Percentiles rank a stretch among this genome's conserved stretches.
Conservation (phyloP, 2,329 filamentous ascomycete species). For the Phyllosticta citribraziliensis region DNA sequence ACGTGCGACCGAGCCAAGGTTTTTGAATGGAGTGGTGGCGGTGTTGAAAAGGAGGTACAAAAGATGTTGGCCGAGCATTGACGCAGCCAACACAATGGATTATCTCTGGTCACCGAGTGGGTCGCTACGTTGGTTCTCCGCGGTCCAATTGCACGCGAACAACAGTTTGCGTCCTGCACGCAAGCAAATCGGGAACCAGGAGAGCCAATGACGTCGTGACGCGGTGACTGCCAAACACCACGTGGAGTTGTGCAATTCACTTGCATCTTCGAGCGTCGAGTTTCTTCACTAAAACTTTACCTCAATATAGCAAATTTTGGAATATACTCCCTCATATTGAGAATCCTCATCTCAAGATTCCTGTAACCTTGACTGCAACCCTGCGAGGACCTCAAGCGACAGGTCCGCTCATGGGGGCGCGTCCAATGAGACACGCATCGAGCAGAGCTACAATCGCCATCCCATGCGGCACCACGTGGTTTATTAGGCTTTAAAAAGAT, state of each 20-base stretch:
- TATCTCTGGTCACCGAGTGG: no score
- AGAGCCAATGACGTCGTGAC: neutral
- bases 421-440: neutral
- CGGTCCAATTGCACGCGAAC: neutral
- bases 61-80: constrained; percentile 16
- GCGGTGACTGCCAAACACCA: neutral
- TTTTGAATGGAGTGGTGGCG: constrained; percentile 51
- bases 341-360: no score
- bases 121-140: no score
- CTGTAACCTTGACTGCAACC: no score
- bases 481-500: neutral
- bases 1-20: constrained; percentile 60
- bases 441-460: neutral
- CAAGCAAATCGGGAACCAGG: neutral
- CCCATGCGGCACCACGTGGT: neutral
- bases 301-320: no score
- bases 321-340: no score
- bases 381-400: neutral
- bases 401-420: neutral
- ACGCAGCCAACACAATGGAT: no score
- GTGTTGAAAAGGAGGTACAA: constrained; percentile 29
- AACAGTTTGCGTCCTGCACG: neutral
- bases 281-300: no score
- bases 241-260: neutral
- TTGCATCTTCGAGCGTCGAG: neutral